Evolutionary conservation across 2,329 filamentous ascomycete genomes (phyloP), one percentile per base, ranked within the genome.

Genomic region (Nothophoma quercina): DNA sequence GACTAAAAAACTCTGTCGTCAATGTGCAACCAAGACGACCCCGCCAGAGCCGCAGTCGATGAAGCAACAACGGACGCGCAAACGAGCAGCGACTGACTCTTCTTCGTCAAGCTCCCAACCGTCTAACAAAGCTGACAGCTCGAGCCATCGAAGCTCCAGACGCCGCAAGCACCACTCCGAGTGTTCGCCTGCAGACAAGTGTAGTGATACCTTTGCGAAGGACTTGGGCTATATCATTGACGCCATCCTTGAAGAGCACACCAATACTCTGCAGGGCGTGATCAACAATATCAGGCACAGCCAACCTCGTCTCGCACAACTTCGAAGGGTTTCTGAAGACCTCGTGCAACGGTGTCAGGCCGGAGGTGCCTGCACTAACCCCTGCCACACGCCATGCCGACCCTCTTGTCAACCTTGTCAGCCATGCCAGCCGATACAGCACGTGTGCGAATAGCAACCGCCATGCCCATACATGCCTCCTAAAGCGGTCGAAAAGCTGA

Each of bases 171-270:
- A 60, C 22, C 55, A 61, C 16, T 59, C 55, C 5, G 59, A 63
- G 13, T 56, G 38, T 35, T 49, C 61, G 7, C 47, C 62, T 30
- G 10, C 32, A 16, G 61, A 67, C 33, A 67, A 56, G 36, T 71
- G 55, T 45, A 62, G 63, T 9, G 65, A 68, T 32, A 49, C 45
- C 1, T 65, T 71, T 16, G 68, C 66, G 5, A 63, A 70, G 18
- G 73, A 78, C 34, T 59, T 78, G 5, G 71, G 70, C 7, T 53
- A 69, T 7, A 65, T 73, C 38, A 73, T 78, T 29, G 75, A 78
- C 45, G 64, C 66, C 6, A 74, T 78, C 19, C 70, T 78, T 13
- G 60, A 73, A 25, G 76, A 78, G 53, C 75, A 77, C 48, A 59
- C 70, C 2, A 72, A 63, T 12, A 68, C 69, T 5, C 59, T 79